These are phyloP conservation scores for Gossypium gossypioides DNA, from an alignment of 441 rosid genomes.

Conservation along the genomic window DNA sequence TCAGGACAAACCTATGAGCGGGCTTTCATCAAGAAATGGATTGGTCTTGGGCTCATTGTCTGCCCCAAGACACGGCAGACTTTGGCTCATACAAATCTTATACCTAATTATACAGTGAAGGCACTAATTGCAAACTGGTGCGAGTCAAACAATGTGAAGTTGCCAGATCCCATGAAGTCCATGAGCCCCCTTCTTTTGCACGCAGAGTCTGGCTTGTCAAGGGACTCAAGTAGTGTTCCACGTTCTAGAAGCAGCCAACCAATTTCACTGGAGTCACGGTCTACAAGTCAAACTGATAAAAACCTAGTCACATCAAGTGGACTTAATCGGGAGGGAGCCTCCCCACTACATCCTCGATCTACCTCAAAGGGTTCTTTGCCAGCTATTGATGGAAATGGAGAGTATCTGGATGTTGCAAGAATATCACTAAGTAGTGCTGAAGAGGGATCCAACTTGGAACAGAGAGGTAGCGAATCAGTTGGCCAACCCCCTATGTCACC, in stretches of 20 bases:
- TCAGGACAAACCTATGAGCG: constrained; percentile 97
- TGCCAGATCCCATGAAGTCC: constrained; percentile 61
- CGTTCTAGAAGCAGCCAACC: constrained; percentile 31
- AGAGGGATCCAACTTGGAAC: constrained; percentile 49
- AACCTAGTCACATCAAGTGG: constrained; percentile 33
- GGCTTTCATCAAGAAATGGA: constrained; percentile 72
- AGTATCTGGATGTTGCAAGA: constrained; percentile 32
- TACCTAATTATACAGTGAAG: constrained; percentile 83
- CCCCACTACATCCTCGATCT: constrained; percentile 54
- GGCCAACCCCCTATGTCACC: constrained; percentile 40
- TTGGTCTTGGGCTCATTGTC: constrained; percentile 74
- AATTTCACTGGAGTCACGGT: constrained; percentile 39
- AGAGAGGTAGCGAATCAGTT: constrained; percentile 30
- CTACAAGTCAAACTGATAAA: constrained; percentile 37
- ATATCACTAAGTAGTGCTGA: constrained; percentile 32
- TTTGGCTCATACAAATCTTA: constrained; percentile 56
- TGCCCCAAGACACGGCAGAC: constrained; percentile 86
- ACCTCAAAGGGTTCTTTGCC: constrained; percentile 46
- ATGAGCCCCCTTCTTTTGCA: constrained; percentile 41
- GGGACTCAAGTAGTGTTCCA: constrained; percentile 24
- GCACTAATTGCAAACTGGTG: constrained; percentile 64
- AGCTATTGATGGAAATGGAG: constrained; percentile 34
- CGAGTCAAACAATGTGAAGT: constrained; percentile 44
- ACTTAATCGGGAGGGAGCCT: constrained; percentile 35
- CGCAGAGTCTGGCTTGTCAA: constrained; percentile 34